Evolutionary conservation across 2,329 filamentous ascomycete genomes (phyloP).

Genomic region (Periconia macrospinosa): DNA sequence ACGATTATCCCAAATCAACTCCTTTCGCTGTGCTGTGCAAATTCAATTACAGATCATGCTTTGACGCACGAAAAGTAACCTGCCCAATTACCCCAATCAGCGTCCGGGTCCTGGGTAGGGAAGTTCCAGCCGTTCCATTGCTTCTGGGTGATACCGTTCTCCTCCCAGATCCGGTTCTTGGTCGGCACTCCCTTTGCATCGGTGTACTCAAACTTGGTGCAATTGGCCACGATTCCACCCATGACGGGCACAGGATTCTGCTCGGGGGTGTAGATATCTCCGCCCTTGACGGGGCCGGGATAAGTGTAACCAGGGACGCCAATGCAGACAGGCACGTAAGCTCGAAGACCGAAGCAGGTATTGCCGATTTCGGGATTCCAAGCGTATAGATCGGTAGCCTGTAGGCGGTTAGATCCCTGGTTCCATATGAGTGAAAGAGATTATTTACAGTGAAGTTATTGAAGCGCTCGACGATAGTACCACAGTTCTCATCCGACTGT

Average conservation of each 20-base stretch:
- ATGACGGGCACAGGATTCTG: constrained; percentile 32
- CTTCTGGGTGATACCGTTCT: constrained; percentile 14
- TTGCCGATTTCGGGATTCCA: constrained; percentile 38
- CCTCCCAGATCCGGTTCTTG: constrained; percentile 7
- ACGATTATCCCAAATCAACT: no score
- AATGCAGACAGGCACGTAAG: constrained; percentile 40
- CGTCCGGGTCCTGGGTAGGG: constrained; percentile 9
- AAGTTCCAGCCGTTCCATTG: constrained; percentile 26
- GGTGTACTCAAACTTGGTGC: constrained; percentile 32
- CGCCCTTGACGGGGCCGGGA: constrained; percentile 21
- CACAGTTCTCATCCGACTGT: constrained; percentile 33
- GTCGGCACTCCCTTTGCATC: constrained; percentile 12
- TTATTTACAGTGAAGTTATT: constrained; percentile 33
- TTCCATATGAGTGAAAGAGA: not conserved
- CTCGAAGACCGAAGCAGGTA: constrained; percentile 32
- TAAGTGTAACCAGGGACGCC: constrained; percentile 22
- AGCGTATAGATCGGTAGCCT: constrained; percentile 33
- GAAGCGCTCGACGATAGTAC: constrained; percentile 31
- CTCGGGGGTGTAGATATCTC: constrained; percentile 17
- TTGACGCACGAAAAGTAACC: constrained; percentile 19
- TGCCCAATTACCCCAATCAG: constrained; percentile 17
- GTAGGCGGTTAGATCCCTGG: no score
- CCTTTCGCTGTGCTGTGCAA: no score
- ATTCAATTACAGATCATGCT: constrained; percentile 1
- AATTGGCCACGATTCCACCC: constrained; percentile 30